Conservation (phyloP, 768 basidiomycete genomes). For the Saitozyma podzolica region DNA sequence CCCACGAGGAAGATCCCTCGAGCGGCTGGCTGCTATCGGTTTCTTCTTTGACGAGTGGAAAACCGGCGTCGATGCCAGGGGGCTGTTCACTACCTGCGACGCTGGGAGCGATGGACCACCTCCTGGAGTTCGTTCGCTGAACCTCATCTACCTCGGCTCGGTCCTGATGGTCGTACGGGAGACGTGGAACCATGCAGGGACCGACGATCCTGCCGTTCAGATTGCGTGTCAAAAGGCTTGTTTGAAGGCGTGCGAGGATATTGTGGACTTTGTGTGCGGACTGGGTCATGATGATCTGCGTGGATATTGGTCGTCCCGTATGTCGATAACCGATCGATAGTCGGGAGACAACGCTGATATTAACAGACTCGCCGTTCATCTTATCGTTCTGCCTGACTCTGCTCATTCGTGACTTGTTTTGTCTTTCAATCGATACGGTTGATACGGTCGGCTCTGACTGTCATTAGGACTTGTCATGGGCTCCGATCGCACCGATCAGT, state of each 20-base stretch:
- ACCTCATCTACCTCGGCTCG: neutral
- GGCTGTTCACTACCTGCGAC: neutral
- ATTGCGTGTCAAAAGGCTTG: neutral
- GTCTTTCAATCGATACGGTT: neutral
- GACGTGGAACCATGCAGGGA: neutral
- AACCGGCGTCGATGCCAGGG: neutral
- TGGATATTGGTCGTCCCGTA: constrained; percentile 4
- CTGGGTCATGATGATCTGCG: neutral
- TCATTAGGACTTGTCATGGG: neutral
- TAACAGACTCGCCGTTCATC: no score
- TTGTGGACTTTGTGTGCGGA: constrained; percentile 1
- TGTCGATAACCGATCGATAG: neutral
- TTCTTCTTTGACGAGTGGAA: constrained; percentile 2
- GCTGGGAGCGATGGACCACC: neutral
- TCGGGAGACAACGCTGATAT: no score
- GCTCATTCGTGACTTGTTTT: no score
- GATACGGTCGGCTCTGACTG: neutral
- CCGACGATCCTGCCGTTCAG: neutral
- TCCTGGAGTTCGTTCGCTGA: neutral
- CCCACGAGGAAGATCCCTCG: neutral
- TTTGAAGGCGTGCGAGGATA: constrained; percentile 4
- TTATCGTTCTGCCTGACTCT: no score
- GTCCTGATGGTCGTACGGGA: neutral
- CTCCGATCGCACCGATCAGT: constrained; percentile 2
- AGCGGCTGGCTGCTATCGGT: neutral